These are phyloP conservation scores for Cydonia oblonga DNA, from an alignment of 331 rosid species.

Conservation along the genomic window DNA sequence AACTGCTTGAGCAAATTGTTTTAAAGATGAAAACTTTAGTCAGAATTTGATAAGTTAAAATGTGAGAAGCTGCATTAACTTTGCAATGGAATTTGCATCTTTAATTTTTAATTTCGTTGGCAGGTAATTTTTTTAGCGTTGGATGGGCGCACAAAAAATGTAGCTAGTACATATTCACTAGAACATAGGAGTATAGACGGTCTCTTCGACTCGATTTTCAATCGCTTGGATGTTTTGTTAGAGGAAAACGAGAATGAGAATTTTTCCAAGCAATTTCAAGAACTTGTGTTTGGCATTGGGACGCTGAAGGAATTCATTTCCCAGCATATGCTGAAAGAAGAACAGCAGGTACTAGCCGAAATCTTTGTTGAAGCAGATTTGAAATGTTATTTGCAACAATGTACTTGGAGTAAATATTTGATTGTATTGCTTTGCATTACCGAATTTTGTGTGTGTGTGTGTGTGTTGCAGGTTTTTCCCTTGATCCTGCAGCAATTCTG, in stretches of 20 bases:
- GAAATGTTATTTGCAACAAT: background rate
- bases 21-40: background rate
- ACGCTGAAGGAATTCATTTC: slow-evolving; percentile 41
- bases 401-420: background rate
- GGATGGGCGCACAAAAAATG: slow-evolving; percentile 57
- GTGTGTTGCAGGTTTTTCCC: slow-evolving; percentile 63
- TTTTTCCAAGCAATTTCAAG: slow-evolving; percentile 47
- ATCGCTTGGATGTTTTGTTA: slow-evolving; percentile 39
- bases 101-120: slow-evolving; percentile 7
- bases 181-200: slow-evolving; percentile 56
- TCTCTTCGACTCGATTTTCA: slow-evolving; percentile 49
- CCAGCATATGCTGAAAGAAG: slow-evolving; percentile 89
- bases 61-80: too few relatives aligned
- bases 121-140: slow-evolving; percentile 72
- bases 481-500: slow-evolving; percentile 57
- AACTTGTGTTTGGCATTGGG: slow-evolving; percentile 58
- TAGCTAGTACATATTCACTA: slow-evolving; percentile 54
- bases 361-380: background rate
- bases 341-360: slow-evolving; percentile 54
- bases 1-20: background rate
- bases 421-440: background rate
- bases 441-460: background rate
- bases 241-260: slow-evolving; percentile 23
- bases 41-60: background rate
- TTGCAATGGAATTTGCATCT: background rate